Evolutionary conservation across 2,329 filamentous ascomycete species (phyloP).

Genomic region (Xylaria sp.): DNA sequence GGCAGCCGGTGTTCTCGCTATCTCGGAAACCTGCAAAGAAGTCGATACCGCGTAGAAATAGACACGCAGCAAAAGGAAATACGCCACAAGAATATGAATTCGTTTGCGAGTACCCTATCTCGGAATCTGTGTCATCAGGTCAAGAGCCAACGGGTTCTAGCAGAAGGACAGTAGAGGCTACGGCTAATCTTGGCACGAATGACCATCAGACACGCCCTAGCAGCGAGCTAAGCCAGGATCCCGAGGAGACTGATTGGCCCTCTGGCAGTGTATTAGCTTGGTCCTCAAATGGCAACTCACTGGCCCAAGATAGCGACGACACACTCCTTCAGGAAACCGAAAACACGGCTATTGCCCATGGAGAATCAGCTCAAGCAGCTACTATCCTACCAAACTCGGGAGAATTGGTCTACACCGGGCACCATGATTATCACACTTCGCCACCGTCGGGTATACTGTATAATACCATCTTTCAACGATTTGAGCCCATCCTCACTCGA

Average conservation of each 20-base stretch:
- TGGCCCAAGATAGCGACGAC: no score
- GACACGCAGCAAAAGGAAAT: background rate
- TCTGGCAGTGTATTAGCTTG: no score
- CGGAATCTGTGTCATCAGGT: background rate
- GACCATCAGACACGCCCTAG: background rate
- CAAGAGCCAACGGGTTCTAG: background rate
- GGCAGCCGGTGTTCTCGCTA: background rate
- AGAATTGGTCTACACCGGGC: background rate
- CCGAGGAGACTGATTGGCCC: background rate
- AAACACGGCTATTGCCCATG: background rate
- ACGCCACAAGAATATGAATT: background rate
- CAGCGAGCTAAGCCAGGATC: background rate
- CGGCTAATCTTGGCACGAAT: background rate
- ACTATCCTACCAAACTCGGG: background rate
- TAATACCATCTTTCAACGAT: background rate
- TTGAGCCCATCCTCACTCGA: background rate
- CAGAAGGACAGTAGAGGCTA: background rate
- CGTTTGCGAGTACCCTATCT: background rate
- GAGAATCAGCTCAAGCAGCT: background rate
- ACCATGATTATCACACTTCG: background rate
- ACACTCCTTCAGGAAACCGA: background rate
- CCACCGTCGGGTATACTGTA: background rate
- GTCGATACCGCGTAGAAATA: background rate
- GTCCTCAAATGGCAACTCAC: no score
- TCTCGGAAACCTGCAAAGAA: slow-evolving; percentile 3